These are phyloP conservation scores for Candida fluviatilis DNA, from an alignment of 805 yeast genomes.

Conservation along the genomic window DNA sequence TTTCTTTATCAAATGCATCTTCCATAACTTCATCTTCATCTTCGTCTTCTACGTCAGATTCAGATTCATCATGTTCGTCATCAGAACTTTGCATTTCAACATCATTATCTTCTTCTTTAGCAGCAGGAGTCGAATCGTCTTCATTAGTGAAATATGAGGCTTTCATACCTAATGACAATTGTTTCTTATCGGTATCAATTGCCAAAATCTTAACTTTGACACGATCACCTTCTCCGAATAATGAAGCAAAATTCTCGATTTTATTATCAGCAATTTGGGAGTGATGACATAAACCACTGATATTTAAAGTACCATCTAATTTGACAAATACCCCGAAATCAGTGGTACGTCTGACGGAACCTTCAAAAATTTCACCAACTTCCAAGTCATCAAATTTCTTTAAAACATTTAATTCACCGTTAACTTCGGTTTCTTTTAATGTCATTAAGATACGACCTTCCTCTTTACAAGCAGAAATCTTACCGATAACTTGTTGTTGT, in stretches of 20 bases:
- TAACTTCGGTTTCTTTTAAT: slow-evolving; percentile 73
- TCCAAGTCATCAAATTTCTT: slow-evolving; percentile 65
- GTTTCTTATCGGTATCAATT: slow-evolving; percentile 61
- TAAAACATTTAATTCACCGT: slow-evolving; percentile 57
- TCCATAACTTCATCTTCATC: slow-evolving; percentile 33
- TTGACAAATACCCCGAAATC: slow-evolving; percentile 91
- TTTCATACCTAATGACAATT: slow-evolving; percentile 86
- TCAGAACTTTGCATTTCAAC: slow-evolving; percentile 16
- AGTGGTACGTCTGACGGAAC: slow-evolving; percentile 69
- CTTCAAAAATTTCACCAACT: slow-evolving; percentile 71
- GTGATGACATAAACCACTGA: slow-evolving; percentile 85
- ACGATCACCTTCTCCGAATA: slow-evolving; percentile 86
- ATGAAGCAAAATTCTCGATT: slow-evolving; percentile 51
- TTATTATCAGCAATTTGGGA: slow-evolving; percentile 75
- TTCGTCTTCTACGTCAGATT: slow-evolving; percentile 19
- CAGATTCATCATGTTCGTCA: slow-evolving; percentile 26
- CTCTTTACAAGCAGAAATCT: slow-evolving; percentile 57
- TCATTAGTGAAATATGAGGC: slow-evolving; percentile 71
- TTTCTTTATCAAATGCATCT: slow-evolving; percentile 29
- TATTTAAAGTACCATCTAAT: slow-evolving; percentile 66
- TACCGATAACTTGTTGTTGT: slow-evolving; percentile 73
- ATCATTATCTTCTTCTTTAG: slow-evolving; percentile 23
- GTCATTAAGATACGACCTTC: slow-evolving; percentile 71
- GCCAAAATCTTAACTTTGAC: slow-evolving; percentile 80
- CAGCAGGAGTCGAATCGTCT: slow-evolving; percentile 11